Evolutionary conservation across 208 protist genomes (phyloP).

Genomic region (Trypanosomatidae sp.): DNA sequence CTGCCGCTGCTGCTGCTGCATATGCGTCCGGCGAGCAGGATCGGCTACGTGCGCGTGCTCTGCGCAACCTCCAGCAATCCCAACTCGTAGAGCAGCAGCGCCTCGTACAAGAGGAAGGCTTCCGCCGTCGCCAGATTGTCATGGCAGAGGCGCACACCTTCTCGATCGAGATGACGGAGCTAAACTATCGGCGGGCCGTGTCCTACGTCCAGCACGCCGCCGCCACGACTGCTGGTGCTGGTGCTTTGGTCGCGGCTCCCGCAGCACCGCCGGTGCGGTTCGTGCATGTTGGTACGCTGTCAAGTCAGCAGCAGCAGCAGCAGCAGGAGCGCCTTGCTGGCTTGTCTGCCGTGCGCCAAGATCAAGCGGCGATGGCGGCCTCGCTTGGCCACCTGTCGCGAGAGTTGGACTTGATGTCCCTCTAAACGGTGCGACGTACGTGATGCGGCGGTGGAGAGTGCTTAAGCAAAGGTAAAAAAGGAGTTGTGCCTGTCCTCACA

Average conservation of each 20-base stretch:
- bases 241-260: too few relatives aligned
- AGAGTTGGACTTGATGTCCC: slow-evolving; percentile 1
- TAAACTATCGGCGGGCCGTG: slow-evolving; percentile 25
- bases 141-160: slow-evolving; percentile 31
- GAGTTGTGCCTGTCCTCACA: too few relatives aligned
- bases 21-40: too few relatives aligned
- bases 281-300: too few relatives aligned
- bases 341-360: slow-evolving; percentile 16
- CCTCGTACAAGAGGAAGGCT: slow-evolving; percentile 27
- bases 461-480: too few relatives aligned
- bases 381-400: slow-evolving; percentile 4
- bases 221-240: too few relatives aligned
- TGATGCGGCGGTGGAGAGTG: too few relatives aligned
- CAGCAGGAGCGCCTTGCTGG: too few relatives aligned
- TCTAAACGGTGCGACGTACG: not conserved
- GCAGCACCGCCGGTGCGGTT: not conserved
- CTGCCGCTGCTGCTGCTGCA: too few relatives aligned
- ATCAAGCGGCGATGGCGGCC: slow-evolving; percentile 18
- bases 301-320: too few relatives aligned
- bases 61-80: not conserved
- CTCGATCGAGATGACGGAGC: slow-evolving; percentile 22
- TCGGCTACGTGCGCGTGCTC: not conserved
- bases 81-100: slow-evolving; percentile 22
- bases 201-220: too few relatives aligned
- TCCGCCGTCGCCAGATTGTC: slow-evolving; percentile 27